Evolutionary conservation across 345 rosid species (phyloP).

Genomic region (Lepidium sativum): DNA sequence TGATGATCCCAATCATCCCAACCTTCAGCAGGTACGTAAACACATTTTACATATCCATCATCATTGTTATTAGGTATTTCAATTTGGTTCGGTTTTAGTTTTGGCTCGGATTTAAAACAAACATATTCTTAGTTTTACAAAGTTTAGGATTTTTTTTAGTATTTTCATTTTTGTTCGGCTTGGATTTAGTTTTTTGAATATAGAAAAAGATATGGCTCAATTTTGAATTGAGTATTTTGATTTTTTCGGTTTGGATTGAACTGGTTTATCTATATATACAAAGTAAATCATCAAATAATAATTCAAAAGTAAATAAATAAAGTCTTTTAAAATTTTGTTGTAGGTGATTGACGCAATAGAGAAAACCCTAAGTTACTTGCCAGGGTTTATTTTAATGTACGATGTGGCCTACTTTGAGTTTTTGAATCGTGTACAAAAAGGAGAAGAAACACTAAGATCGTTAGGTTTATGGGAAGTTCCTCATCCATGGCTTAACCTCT

Average conservation of each 20-base stretch:
- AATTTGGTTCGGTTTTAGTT: background rate
- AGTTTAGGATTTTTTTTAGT: too few relatives aligned
- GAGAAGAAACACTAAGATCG: conserved; percentile 61
- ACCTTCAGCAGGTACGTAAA: conserved; percentile 28
- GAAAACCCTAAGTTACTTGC: conserved; percentile 25
- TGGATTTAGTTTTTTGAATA: too few relatives aligned
- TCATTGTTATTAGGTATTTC: background rate
- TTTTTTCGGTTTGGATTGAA: too few relatives aligned
- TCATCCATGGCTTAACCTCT: conserved; percentile 97
- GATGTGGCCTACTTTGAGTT: conserved; percentile 69
- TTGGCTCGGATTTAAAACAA: too few relatives aligned
- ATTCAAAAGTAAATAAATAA: too few relatives aligned
- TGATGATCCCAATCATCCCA: conserved; percentile 34
- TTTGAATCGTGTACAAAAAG: conserved; percentile 67
- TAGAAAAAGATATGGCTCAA: too few relatives aligned
- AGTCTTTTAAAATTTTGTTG: background rate
- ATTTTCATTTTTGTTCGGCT: too few relatives aligned
- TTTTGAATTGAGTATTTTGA: too few relatives aligned
- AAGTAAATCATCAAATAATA: too few relatives aligned
- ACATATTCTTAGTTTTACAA: too few relatives aligned
- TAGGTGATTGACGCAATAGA: conserved; percentile 36
- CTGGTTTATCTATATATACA: too few relatives aligned
- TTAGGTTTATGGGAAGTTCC: conserved; percentile 95
- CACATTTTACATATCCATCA: background rate
- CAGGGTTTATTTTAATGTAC: conserved; percentile 37